Evolutionary conservation across 2,329 filamentous ascomycete species (phyloP).

Genomic region (Cucurbitaria berberidis): DNA sequence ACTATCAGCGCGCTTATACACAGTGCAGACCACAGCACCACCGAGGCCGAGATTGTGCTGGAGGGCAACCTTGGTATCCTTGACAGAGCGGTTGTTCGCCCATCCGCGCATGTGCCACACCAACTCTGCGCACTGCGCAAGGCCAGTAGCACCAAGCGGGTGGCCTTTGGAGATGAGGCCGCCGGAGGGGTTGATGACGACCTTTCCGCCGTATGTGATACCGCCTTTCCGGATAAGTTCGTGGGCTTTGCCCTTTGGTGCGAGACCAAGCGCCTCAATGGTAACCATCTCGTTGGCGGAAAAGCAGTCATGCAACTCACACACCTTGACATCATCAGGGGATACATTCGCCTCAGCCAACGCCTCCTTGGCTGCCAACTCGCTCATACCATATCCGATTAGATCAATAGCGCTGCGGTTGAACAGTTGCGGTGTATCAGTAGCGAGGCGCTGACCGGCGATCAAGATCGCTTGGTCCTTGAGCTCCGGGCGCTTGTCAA

Average conservation of each 20-base stretch:
- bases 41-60: conserved; percentile 95
- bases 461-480: conserved; percentile 84
- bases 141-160: conserved; percentile 89
- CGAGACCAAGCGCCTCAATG: conserved; percentile 83
- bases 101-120: conserved; percentile 95
- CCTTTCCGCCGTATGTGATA: conserved; percentile 85
- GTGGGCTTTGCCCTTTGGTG: conserved; percentile 81
- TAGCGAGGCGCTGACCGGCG: conserved; percentile 86
- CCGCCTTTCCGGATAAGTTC: conserved; percentile 86
- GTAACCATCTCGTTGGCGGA: conserved; percentile 91
- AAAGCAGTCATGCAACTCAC: conserved; percentile 97
- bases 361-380: conserved; percentile 72
- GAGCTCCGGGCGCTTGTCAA: conserved; percentile 82
- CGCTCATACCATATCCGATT: conserved; percentile 86
- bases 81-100: conserved; percentile 84
- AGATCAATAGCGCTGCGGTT: conserved; percentile 82
- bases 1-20: conserved; percentile 86
- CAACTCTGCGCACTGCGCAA: conserved; percentile 93
- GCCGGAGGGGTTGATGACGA: conserved; percentile 90
- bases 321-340: conserved; percentile 76
- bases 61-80: conserved; percentile 73
- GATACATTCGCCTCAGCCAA: conserved; percentile 72
- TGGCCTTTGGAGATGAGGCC: conserved; percentile 97
- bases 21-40: conserved; percentile 86
- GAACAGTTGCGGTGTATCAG: conserved; percentile 81